Evolutionary conservation across 345 rosid species (phyloP), one percentile per base, ranked within the genome.

Genomic region (Hibiscus tridactylites): DNA sequence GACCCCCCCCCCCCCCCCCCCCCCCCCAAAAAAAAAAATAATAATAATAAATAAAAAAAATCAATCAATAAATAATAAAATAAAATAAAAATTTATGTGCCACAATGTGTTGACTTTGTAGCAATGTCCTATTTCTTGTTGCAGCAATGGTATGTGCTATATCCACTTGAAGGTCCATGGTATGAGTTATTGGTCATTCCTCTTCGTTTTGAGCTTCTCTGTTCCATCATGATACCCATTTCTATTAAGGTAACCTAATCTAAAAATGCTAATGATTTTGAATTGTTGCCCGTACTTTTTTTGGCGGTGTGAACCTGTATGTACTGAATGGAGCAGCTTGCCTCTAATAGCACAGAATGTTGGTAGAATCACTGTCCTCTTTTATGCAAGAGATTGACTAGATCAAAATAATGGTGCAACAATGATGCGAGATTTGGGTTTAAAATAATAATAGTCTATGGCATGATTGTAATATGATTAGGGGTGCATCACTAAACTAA

Each of bases 201-300:
- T 70, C 80, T 95, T 66, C 89, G 99, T 83, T 95, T 95, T 79
- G 98, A 95, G 86, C 97, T 95, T 71, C 90, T 95, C 33, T 95
- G 99, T 79, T 95, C 99, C 79, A 95, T 95, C 80, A 95, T 95
- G 98, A 95, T 95, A 80, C 99, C 99, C 53, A 95, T 95, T 73
- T 95, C 99, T 54, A 86, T 95, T 49, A 95, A 95, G 96, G 99
- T 87, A 80, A 85, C 74, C 65, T 33, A 65, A 9, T 24, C 3
- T 21, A 0, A 31, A 19, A 66, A 46, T 72, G 53, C 29, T 29
- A 21, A 67, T 56, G 72, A 13, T 68, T 64, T 69, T 52, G 35
- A 44, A 10, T 52, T 67, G 35, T 46, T 10, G 11, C 35, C 71
- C 16, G 3, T 46, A 9, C 61, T 65, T 56, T 3, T 64, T 54